A percentile compares a stretch with the other conserved stretches of the same genome.
phyloP scores from a whole-genome alignment of 768 basidiomycete genomes.

The Galerina marginata region DNA sequence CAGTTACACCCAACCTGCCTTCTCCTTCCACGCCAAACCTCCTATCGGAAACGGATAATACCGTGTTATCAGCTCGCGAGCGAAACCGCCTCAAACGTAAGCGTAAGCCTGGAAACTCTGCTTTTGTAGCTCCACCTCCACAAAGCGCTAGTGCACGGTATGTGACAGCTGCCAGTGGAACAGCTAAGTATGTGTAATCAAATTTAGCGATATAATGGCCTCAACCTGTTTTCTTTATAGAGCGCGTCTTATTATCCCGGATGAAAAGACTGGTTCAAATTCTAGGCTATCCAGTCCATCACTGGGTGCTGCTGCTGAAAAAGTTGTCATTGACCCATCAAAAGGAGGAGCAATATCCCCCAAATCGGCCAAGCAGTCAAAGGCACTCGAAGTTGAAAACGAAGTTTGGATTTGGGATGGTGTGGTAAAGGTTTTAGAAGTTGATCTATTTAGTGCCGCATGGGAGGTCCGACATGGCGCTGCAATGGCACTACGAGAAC shows the following conservation, averaged over 20 bases:
- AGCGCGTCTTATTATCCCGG: conserved; percentile 74
- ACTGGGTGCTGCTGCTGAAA: conserved; percentile 54
- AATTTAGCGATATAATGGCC: too few species aligned
- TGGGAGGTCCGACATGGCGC: conserved; percentile 98
- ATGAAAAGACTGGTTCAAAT: conserved; percentile 53
- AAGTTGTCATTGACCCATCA: conserved; percentile 76
- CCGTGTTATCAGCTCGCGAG: conserved; percentile 85
- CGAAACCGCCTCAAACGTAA: conserved; percentile 94
- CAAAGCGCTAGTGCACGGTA: conserved; percentile 67
- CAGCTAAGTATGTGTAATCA: conserved; percentile 57
- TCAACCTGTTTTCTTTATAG: conserved; percentile 38
- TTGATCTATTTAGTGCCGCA: conserved; percentile 80
- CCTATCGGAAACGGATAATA: conserved; percentile 51
- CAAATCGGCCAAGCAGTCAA: conserved; percentile 76
- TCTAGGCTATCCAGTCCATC: conserved; percentile 68
- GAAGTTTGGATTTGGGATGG: conserved; percentile 91
- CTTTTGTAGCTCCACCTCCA: conserved; percentile 79
- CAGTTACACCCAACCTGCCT: conserved; percentile 57
- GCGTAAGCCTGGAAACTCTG: conserved; percentile 84
- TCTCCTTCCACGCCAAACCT: conserved; percentile 48
- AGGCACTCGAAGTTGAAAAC: conserved; percentile 73
- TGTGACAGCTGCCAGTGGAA: conserved; percentile 57
- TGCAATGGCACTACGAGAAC: conserved; percentile 87
- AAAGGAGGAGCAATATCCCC: conserved; percentile 88
- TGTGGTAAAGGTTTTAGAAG: conserved; percentile 76